A percentile compares a stretch with the other conserved stretches of the same genome.
These are phyloP conservation scores for Boletus eberwhitei DNA, from an alignment of 768 basidiomycete species.

Conservation along the genomic window DNA sequence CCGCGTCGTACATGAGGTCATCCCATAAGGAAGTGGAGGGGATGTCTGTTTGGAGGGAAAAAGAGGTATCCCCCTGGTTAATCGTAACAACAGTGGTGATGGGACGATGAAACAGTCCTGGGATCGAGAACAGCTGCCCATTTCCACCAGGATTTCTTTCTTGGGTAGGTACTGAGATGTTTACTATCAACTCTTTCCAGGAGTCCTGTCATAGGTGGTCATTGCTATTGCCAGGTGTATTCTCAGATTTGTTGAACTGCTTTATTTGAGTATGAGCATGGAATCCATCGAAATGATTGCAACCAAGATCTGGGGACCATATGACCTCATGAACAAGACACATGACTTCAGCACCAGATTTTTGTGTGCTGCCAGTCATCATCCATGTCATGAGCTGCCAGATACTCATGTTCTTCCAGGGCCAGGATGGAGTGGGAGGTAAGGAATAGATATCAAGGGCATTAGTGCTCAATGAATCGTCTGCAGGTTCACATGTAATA, in stretches of 20 bases:
- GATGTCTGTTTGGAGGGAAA: too few relatives aligned
- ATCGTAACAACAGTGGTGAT: too few relatives aligned
- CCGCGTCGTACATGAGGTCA: too few relatives aligned
- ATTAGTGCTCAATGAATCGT: too few relatives aligned
- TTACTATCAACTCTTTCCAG: neutral
- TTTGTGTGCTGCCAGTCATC: neutral
- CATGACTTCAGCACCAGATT: too few relatives aligned
- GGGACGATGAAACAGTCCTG: conserved; percentile 26
- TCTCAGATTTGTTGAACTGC: conserved; percentile 3
- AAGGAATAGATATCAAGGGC: too few relatives aligned
- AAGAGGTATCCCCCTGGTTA: too few relatives aligned
- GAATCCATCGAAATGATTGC: conserved; percentile 15
- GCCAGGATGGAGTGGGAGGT: conserved; percentile 2
- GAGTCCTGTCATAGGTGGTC: too few relatives aligned
- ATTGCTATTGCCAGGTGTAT: neutral
- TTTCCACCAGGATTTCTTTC: neutral
- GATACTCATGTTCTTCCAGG: conserved; percentile 5
- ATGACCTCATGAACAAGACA: neutral
- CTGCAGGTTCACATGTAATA: too few relatives aligned
- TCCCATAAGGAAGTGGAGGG: too few relatives aligned
- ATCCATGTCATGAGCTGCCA: conserved; percentile 17
- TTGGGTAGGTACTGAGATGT: conserved; percentile 31
- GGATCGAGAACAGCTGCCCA: conserved; percentile 2
- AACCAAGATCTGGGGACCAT: conserved; percentile 1
- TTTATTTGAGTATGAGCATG: neutral